A percentile compares a stretch with the other conserved stretches of the same genome.
Conservation (phyloP, 768 basidiomycete genomes). For the Boletus rubescentipes region DNA sequence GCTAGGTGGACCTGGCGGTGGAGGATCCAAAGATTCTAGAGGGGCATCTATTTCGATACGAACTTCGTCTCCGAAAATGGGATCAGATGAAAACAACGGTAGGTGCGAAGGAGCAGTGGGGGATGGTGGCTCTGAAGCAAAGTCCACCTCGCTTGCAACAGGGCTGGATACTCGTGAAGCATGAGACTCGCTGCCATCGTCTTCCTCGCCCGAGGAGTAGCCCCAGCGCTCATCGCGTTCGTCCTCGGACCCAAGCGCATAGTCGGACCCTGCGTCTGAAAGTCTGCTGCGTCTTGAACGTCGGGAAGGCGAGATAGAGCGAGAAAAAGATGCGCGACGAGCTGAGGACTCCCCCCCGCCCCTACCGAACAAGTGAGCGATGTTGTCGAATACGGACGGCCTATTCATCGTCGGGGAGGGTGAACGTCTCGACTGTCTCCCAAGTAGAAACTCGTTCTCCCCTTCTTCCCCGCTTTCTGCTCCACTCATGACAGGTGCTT, state of each 20-base stretch:
- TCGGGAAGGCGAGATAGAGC: constrained; percentile 48
- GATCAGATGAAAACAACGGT: constrained; percentile 71
- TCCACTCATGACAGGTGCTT: constrained; percentile 39
- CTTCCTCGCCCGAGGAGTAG: constrained; percentile 83
- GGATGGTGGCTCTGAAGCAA: constrained; percentile 70
- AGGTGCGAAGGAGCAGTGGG: constrained; percentile 47
- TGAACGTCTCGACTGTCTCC: constrained; percentile 33
- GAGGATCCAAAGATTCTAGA: constrained; percentile 61
- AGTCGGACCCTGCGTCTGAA: constrained; percentile 59
- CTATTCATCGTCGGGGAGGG: constrained; percentile 40
- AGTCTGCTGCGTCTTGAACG: constrained; percentile 49
- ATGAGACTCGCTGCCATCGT: constrained; percentile 43
- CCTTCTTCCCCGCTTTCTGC: constrained; percentile 39
- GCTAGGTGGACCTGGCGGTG: constrained; percentile 79
- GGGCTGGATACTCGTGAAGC: constrained; percentile 20
- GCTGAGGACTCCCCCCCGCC: constrained; percentile 40
- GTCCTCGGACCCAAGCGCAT: constrained; percentile 53
- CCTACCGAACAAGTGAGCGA: constrained; percentile 67
- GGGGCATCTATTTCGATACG: constrained; percentile 78
- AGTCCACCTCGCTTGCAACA: constrained; percentile 60
- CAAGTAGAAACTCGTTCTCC: constrained; percentile 31
- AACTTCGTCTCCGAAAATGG: constrained; percentile 79
- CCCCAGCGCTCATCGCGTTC: constrained; percentile 84
- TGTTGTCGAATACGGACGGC: constrained; percentile 56
- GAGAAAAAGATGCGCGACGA: constrained; percentile 57